Base-by-base conservation (phyloP, 2,329 filamentous ascomycete species). In the Chaetomium globosum region DNA sequence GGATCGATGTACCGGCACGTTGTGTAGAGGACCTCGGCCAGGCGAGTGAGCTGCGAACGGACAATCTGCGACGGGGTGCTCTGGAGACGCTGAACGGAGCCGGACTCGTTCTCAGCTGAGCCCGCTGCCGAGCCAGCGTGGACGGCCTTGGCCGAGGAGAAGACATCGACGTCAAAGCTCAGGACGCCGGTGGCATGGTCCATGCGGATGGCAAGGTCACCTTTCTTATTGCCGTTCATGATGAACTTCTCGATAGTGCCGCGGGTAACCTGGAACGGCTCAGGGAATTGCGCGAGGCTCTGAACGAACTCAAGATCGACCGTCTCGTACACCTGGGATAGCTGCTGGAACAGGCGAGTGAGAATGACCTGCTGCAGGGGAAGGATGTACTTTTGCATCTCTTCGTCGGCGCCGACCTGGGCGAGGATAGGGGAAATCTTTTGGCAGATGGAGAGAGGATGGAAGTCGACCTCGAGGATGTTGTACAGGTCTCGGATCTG, bases 211-310 rank as follows among this genome's bases (percentile, higher is more conserved):
- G 95, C 91, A 54, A 99, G 85, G 74, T 99, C 95, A 64, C 95
- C 95, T 87, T 99, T 99, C 88, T 99, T 99, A 86, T 96, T 98
- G 69, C 95, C 95, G 79, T 99, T 99, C 95, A 99, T 99, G 84
- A 99, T 98, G 84, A 99, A 99, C 82, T 98, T 99, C 84, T 99
- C 95, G 71, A 99, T 96, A 68, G 92, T 96, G 71, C 89, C 88
- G 61, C 91, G 89, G 69, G 87, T 90, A 71, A 98, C 93, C 80
- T 97, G 90, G 86, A 96, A 98, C 51, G 95, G 92, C 77, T 96
- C 93, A 10, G 95, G 95, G 85, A 99, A 99, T 75, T 95, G 87
- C 68, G 95, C 95, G 62, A 99, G 89, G 74, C 91, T 89, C 77
- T 97, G 90, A 55, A 99, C 94, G 73, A 98, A 98, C 73, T 87